Evolutionary conservation across 257 asterid species (phyloP), one percentile per base, ranked within the genome.

Genomic region (Capsicum baccatum): DNA sequence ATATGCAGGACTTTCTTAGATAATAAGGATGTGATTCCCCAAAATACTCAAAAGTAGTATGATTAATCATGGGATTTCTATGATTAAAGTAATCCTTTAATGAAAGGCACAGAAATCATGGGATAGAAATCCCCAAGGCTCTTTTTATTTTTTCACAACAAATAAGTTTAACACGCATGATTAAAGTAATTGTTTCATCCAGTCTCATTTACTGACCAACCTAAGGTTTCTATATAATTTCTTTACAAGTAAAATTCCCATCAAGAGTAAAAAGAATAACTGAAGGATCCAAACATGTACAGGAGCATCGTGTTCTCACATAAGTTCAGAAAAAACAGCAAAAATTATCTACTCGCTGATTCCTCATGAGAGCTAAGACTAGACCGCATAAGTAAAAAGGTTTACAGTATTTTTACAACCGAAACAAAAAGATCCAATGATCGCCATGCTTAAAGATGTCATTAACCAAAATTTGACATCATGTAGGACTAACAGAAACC

Each of bases 1-100:
- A 76, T 26, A 52, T 56, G 42, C 62, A 52, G 14, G 63, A 76
- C 39, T 26, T 6, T 50, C 52, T 13, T 6, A 3, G 14, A 74
- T 74, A 74, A 21, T 21, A 74, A 74, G 0, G 14, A 73, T 12
- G 80, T 12, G 60, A 73, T 73, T 73, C 60, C 42, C 60, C 80
- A 73, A 12, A 73, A 48, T 73, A 73, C 48, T 73, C 44, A 13
- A 47, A 39, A 47, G 17, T 73, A 48, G 69, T 26, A 26, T 26
- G 33, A 26, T 26, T 26, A 26, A 26, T 26, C 33, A 26, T 26
- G 33, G 33, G 33, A 26, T 26, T 26, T 26, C 33, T 26, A 26
- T 26, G 33, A 26, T 26, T 26, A 26, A 26, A 26, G 33, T 26
- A 26, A 26, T 26, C 33, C 33, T 26, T 1, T 1, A 26, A 26